Evolutionary conservation across 2,329 filamentous ascomycete genomes (phyloP).

Genomic region (Coleophoma cylindrospora): DNA sequence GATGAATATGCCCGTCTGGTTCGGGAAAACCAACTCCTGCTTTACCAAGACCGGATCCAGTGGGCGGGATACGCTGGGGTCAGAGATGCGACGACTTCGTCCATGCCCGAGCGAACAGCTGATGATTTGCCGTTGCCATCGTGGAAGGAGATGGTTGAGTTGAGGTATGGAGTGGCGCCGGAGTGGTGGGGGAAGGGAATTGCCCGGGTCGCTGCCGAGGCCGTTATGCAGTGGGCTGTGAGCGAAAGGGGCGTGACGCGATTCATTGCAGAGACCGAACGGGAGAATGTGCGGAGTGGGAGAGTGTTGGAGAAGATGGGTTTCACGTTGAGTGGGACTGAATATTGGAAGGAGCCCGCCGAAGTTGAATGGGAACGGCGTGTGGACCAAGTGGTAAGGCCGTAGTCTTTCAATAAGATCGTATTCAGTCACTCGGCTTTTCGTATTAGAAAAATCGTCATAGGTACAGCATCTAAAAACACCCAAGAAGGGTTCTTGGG

Average conservation of each 20-base stretch:
- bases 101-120: neutral
- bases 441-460: no score
- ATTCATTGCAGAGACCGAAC: constrained; percentile 20
- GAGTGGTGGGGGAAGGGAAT: constrained; percentile 19
- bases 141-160: constrained; percentile 20
- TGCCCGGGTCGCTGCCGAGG: constrained; percentile 16
- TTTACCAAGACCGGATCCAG: neutral
- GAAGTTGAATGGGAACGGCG: neutral
- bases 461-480: no score
- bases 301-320: constrained; percentile 18
- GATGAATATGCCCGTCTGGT: neutral
- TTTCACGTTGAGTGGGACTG: constrained; percentile 6
- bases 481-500: no score
- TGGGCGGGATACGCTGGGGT: neutral
- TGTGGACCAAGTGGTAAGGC: no score
- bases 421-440: no score
- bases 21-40: no score
- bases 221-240: constrained; percentile 18
- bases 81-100: neutral
- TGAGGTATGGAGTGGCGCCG: constrained; percentile 20
- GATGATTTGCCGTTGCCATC: neutral
- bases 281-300: constrained; percentile 17
- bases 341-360: neutral
- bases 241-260: constrained; percentile 14
- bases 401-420: no score